phyloP scores from a whole-genome alignment of 352 stramenopile species.

The Phytophthora hibernalis region DNA sequence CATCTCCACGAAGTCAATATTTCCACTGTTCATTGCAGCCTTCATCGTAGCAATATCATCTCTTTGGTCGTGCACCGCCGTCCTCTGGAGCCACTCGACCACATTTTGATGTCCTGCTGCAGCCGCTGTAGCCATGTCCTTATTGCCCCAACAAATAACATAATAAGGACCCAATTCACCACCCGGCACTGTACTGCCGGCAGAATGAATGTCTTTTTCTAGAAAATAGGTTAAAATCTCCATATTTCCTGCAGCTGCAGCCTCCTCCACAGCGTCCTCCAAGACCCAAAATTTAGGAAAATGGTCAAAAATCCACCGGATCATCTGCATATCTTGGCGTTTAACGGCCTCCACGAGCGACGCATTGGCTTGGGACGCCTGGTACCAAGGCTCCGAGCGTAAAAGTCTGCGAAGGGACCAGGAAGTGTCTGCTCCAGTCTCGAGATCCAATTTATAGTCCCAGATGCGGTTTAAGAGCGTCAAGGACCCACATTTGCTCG shows the following conservation, averaged over 20 bases:
- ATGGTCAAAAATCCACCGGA: neutral
- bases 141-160: neutral
- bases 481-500: neutral
- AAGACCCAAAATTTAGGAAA: neutral
- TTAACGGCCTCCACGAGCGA: neutral
- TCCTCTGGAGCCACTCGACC: neutral
- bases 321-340: neutral
- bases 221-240: neutral
- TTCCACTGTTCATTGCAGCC: neutral
- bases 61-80: neutral
- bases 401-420: constrained; percentile 11
- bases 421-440: neutral
- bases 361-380: neutral
- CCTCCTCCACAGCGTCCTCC: neutral
- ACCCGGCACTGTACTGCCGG: neutral
- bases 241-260: neutral
- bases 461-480: constrained; percentile 5
- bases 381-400: neutral
- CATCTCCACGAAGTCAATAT: neutral
- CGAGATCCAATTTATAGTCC: constrained; percentile 4
- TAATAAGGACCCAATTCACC: neutral
- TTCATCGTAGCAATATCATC: neutral
- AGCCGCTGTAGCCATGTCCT: constrained; percentile 4
- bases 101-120: neutral
- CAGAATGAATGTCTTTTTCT: neutral